phyloP scores from a whole-genome alignment of 75 land plant species.

The Ceratopteris richardii region DNA sequence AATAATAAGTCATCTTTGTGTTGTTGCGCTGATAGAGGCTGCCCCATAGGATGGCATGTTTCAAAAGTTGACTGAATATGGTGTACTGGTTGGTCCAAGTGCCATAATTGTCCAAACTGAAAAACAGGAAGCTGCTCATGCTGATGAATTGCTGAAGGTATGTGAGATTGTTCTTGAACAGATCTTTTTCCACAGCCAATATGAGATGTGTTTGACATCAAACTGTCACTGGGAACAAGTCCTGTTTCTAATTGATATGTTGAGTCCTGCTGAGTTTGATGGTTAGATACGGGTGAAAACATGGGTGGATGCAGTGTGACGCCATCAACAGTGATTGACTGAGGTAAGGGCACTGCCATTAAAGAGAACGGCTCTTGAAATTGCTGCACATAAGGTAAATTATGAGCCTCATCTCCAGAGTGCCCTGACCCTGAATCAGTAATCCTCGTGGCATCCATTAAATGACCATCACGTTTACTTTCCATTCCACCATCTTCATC shows the following conservation, averaged over 20 bases:
- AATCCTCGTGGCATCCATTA: too few species aligned
- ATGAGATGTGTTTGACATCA: slow-evolving; percentile 84
- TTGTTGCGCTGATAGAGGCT: too few species aligned
- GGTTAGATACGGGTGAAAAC: slow-evolving; percentile 21
- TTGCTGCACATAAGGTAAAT: slow-evolving; percentile 10
- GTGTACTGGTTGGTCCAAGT: slow-evolving; percentile 47
- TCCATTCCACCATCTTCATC: too few species aligned
- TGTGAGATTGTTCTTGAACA: slow-evolving; percentile 66
- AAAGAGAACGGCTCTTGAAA: slow-evolving; percentile 21
- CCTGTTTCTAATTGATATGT: slow-evolving; percentile 83
- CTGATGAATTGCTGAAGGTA: slow-evolving; percentile 45
- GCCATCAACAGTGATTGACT: slow-evolving; percentile 8
- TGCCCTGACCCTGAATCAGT: slow-evolving; percentile 2
- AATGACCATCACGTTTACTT: too few species aligned
- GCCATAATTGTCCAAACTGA: slow-evolving; percentile 87
- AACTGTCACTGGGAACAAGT: slow-evolving; percentile 71
- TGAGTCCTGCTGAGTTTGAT: slow-evolving; percentile 37
- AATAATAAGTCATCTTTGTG: too few species aligned
- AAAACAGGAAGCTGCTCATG: slow-evolving; percentile 57
- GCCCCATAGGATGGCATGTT: slow-evolving; percentile 5
- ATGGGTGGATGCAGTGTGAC: slow-evolving; percentile 9
- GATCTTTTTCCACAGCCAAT: slow-evolving; percentile 97
- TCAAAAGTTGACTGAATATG: slow-evolving; percentile 34
- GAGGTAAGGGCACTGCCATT: slow-evolving; percentile 17
- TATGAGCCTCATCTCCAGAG: slow-evolving; percentile 4